Evolutionary conservation across 345 rosid genomes (phyloP).

Genomic region (Sonneratia alba): DNA sequence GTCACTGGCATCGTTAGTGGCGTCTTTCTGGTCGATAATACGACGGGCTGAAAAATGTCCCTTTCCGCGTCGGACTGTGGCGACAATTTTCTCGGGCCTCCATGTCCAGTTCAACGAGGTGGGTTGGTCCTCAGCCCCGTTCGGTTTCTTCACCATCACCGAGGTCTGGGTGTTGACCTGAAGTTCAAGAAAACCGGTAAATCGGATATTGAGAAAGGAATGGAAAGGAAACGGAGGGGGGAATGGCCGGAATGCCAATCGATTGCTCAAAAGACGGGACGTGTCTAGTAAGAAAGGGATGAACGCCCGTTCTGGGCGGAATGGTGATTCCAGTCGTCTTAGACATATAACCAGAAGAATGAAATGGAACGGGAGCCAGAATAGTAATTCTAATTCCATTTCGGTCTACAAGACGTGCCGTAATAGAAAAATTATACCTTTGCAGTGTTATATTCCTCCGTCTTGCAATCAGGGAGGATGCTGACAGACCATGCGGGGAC

Average conservation of each 20-base stretch:
- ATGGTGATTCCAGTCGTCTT: too few species aligned
- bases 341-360: too few species aligned
- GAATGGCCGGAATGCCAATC: too few species aligned
- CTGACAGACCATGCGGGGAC: constrained; percentile 72
- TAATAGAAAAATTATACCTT: constrained; percentile 20
- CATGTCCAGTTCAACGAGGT: constrained; percentile 38
- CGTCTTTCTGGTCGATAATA: constrained; percentile 48
- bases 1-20: constrained; percentile 40
- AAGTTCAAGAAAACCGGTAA: not conserved
- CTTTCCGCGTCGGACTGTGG: constrained; percentile 20
- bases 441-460: constrained; percentile 52
- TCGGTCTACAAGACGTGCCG: too few species aligned
- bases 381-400: too few species aligned
- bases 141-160: constrained; percentile 24
- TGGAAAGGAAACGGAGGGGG: too few species aligned
- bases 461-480: constrained; percentile 51
- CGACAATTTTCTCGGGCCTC: constrained; percentile 39
- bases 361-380: too few species aligned
- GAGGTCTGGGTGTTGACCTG: constrained; percentile 48
- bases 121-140: constrained; percentile 24
- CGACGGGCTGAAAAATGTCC: constrained; percentile 19
- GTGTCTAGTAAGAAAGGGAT: too few species aligned
- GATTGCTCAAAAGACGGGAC: too few species aligned
- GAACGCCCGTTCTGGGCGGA: too few species aligned
- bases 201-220: not conserved